These are phyloP conservation scores for Helicocarpus griseus DNA, from an alignment of 2,329 filamentous ascomycete species.

Conservation along the genomic window DNA sequence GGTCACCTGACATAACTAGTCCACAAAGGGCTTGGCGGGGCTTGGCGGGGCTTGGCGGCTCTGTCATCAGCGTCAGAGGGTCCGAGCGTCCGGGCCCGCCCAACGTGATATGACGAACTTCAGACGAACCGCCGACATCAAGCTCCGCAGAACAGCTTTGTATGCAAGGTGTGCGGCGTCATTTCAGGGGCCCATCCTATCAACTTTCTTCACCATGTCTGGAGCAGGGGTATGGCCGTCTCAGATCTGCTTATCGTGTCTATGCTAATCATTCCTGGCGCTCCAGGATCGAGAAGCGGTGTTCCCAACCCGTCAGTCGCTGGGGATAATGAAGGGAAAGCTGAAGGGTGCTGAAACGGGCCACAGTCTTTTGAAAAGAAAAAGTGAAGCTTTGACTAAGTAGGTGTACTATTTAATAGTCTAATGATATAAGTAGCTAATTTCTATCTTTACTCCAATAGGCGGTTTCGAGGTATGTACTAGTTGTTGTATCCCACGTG, in stretches of 20 bases:
- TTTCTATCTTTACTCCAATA: constrained; percentile 31
- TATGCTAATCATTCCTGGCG: constrained; percentile 15
- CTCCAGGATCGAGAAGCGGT: constrained; percentile 83
- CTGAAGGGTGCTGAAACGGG: constrained; percentile 87
- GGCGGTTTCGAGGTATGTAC: constrained; percentile 72
- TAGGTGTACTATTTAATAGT: constrained; percentile 35
- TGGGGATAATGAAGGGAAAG: constrained; percentile 96
- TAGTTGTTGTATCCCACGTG: background rate
- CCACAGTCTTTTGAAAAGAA: constrained; percentile 90
- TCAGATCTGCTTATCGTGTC: background rate
- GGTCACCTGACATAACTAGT: constrained; percentile 1
- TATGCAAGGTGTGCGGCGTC: constrained; percentile 2
- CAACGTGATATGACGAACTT: background rate
- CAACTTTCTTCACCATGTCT: constrained; percentile 25
- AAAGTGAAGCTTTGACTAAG: constrained; percentile 98
- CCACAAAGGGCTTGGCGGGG: background rate
- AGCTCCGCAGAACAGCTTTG: background rate
- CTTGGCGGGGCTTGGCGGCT: background rate
- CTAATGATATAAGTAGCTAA: background rate
- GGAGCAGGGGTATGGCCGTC: constrained; percentile 27
- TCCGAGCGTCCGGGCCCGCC: constrained; percentile 13
- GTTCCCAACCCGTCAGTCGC: constrained; percentile 93
- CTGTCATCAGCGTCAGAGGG: constrained; percentile 2
- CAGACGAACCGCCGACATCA: background rate
- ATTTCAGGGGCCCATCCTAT: constrained; percentile 1